These are phyloP conservation scores for Beta corolliflora DNA, from an alignment of 179 eudicot species.

Conservation along the genomic window DNA sequence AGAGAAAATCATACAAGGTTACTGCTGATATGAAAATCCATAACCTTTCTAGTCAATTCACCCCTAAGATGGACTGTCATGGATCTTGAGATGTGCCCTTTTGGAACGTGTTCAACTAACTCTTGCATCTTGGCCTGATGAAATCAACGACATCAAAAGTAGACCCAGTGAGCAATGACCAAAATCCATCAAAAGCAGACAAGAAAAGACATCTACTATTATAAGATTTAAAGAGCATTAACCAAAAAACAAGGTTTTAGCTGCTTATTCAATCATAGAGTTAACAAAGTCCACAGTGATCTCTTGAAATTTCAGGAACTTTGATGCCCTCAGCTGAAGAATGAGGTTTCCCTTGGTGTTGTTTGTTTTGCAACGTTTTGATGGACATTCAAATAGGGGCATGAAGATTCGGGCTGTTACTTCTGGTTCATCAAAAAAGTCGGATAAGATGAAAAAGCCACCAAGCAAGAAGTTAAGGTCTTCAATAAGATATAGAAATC, in stretches of 20 bases:
- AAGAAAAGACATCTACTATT: too few species aligned
- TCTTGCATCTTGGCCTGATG: slow-evolving; percentile 93
- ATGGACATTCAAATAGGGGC: too few species aligned
- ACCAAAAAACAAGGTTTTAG: too few species aligned
- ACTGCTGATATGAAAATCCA: neutral
- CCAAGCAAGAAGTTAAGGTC: too few species aligned
- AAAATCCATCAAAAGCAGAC: too few species aligned
- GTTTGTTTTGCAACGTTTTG: too few species aligned
- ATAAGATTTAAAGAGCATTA: too few species aligned
- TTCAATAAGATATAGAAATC: slow-evolving; percentile 15
- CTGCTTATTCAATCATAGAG: too few species aligned
- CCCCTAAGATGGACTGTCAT: slow-evolving; percentile 96
- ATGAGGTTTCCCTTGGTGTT: slow-evolving; percentile 68
- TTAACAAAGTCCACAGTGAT: slow-evolving; percentile 27
- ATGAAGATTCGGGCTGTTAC: too few species aligned
- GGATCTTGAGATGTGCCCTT: slow-evolving; percentile 93
- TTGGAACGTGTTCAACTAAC: slow-evolving; percentile 94
- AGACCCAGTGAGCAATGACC: too few species aligned
- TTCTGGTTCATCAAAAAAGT: too few species aligned
- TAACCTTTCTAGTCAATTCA: slow-evolving; percentile 96
- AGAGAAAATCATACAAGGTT: neutral
- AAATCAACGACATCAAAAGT: slow-evolving; percentile 4
- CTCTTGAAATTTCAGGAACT: slow-evolving; percentile 97
- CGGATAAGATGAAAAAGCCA: too few species aligned
- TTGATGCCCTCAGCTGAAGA: slow-evolving; percentile 94